Percentiles rank a stretch among this genome's conserved stretches.
These are phyloP conservation scores for Herpetospermum pedunculosum DNA, from an alignment of 306 rosid species.

Conservation along the genomic window DNA sequence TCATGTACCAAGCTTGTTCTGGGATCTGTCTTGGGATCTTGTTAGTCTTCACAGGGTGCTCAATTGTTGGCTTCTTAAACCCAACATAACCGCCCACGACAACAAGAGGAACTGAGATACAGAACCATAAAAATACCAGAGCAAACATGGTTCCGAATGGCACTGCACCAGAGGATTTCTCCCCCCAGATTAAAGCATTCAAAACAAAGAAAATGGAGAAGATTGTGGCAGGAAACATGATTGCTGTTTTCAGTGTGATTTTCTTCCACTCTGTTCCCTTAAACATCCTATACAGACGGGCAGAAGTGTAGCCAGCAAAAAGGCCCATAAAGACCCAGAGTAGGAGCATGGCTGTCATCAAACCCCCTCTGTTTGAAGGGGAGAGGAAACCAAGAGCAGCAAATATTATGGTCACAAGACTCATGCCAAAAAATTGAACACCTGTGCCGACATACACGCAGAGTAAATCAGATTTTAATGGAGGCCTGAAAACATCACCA, in stretches of 20 bases:
- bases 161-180: conserved; percentile 86
- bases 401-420: conserved; percentile 73
- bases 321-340: conserved; percentile 92
- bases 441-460: conserved; percentile 90
- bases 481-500: conserved; percentile 80
- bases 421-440: conserved; percentile 85
- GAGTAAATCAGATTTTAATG: conserved; percentile 56
- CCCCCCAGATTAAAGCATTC: conserved; percentile 87
- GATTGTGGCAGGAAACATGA: conserved; percentile 55
- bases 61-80: conserved; percentile 39
- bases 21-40: conserved; percentile 88
- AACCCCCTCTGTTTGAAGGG: conserved; percentile 83
- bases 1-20: conserved; percentile 87
- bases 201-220: conserved; percentile 65
- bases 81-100: conserved; percentile 67
- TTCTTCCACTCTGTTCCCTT: conserved; percentile 79
- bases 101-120: conserved; percentile 89
- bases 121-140: conserved; percentile 81
- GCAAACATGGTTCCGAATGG: conserved; percentile 98
- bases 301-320: conserved; percentile 59
- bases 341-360: conserved; percentile 85
- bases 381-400: conserved; percentile 86
- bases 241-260: conserved; percentile 59
- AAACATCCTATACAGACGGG: conserved; percentile 56
- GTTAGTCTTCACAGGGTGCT: conserved; percentile 78